Evolutionary conservation across 441 rosid genomes (phyloP).

Genomic region (Adansonia madagascariensis): DNA sequence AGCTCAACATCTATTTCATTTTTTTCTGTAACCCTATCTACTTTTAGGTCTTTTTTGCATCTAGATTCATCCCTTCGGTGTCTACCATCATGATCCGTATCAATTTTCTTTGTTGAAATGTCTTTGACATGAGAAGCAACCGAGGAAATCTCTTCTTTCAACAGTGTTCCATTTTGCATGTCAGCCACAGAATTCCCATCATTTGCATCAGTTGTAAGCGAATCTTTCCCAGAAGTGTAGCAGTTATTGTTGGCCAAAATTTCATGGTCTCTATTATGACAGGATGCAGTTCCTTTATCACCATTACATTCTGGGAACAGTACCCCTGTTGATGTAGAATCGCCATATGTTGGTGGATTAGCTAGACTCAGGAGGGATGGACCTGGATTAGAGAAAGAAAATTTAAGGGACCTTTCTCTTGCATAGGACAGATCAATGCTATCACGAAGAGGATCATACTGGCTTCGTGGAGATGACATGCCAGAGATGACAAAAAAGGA

Average conservation of each 20-base stretch:
- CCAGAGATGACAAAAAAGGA: conserved; percentile 56
- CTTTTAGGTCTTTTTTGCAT: conserved; percentile 38
- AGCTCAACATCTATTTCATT: conserved; percentile 43
- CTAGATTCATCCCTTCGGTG: conserved; percentile 44
- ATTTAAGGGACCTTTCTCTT: conserved; percentile 39
- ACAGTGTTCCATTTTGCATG: conserved; percentile 42
- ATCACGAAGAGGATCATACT: conserved; percentile 69
- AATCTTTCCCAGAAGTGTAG: conserved; percentile 40
- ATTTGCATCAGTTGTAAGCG: conserved; percentile 42
- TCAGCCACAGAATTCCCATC: conserved; percentile 57
- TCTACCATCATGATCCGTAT: conserved; percentile 40
- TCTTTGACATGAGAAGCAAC: conserved; percentile 44
- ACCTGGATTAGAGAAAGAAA: conserved; percentile 42
- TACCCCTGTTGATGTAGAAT: conserved; percentile 38
- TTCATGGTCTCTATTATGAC: conserved; percentile 45
- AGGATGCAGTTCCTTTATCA: conserved; percentile 52
- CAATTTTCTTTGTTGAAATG: conserved; percentile 38
- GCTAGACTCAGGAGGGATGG: conserved; percentile 33
- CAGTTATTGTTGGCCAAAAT: conserved; percentile 39
- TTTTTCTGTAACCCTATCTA: conserved; percentile 41
- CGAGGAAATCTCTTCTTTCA: conserved; percentile 57
- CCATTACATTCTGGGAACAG: conserved; percentile 40
- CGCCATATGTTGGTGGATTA: conserved; percentile 38
- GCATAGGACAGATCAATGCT: conserved; percentile 45
- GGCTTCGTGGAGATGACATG: conserved; percentile 53